phyloP scores from a whole-genome alignment of 2,329 filamentous ascomycete species.

The Bipolaris sorokiniana region DNA sequence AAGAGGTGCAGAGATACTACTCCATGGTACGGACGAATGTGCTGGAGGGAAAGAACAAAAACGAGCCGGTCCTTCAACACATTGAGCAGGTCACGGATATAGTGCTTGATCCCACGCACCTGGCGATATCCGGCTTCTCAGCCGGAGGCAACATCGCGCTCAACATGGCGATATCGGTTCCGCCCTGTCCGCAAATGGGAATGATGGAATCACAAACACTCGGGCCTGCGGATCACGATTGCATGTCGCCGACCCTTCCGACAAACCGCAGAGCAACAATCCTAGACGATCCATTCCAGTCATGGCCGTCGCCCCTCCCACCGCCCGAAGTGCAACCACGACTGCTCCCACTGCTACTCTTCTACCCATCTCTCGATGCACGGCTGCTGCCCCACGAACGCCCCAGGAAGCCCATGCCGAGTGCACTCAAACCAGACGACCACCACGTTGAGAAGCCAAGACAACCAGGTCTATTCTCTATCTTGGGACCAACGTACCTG shows the following conservation, averaged over 20 bases:
- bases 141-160: slow-evolving; percentile 57
- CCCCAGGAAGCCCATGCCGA: slow-evolving; percentile 45
- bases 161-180: slow-evolving; percentile 50
- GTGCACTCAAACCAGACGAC: slow-evolving; percentile 42
- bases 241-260: slow-evolving; percentile 39
- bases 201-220: slow-evolving; percentile 15
- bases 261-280: slow-evolving; percentile 37
- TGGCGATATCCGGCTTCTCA: slow-evolving; percentile 55
- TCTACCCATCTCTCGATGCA: slow-evolving; percentile 53
- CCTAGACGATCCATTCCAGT: slow-evolving; percentile 38
- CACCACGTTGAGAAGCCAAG: slow-evolving; percentile 37
- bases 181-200: slow-evolving; percentile 35
- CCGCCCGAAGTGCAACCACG: slow-evolving; percentile 41
- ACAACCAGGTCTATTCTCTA: slow-evolving; percentile 46
- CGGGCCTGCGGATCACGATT: slow-evolving; percentile 20
- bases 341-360: slow-evolving; percentile 51
- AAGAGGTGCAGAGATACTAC: slow-evolving; percentile 45
- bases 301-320: slow-evolving; percentile 50
- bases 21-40: slow-evolving; percentile 32
- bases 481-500: slow-evolving; percentile 52
- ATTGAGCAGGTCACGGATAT: slow-evolving; percentile 32
- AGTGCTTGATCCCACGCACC: slow-evolving; percentile 48
- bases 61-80: slow-evolving; percentile 15
- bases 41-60: slow-evolving; percentile 31
- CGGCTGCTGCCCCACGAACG: slow-evolving; percentile 51